Evolutionary conservation across 1,139 yeast species (phyloP), one percentile per base, ranked within the genome.

Genomic region (Scheffersomyces lignicola): DNA sequence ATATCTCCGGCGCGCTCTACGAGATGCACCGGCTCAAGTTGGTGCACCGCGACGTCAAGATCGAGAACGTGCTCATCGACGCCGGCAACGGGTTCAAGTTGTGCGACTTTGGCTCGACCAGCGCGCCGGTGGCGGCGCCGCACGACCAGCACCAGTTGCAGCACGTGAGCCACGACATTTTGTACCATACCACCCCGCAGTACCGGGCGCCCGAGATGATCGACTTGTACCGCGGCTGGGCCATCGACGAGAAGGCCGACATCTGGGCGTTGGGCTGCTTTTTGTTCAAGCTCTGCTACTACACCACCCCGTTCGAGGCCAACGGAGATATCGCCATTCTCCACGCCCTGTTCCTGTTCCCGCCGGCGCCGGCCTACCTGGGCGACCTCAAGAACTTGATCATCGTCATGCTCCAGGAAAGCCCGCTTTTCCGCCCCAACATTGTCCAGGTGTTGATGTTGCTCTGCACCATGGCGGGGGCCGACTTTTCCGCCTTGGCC

Each of bases 211-310:
- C 95, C 1, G 95, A 85, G 54, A 84, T 85, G 92, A 69, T 85
- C 30, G 92, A 84, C 51, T 65, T 84, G 31, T 77, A 78, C 47
- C 64, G 81, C 37, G 80, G 83, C 2, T 62, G 73, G 34, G 82
- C 90, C 5, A 79, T 85, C 24, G 87, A 84, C 54, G 86, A 83
- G 46, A 83, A 82, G 56, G 74, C 86, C 2, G 95, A 85, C 57
- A 79, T 84, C 24, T 85, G 95, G 95, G 95, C 94, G 0, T 58
- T 85, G 27, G 95, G 95, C 9, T 83, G 86, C 22, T 83, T 84
- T 45, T 61, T 84, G 18, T 85, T 82, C 61, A 85, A 85, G 51
- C 58, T 84, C 39, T 83, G 92, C 57, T 85, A 81, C 52, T 85
- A 82, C 51, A 84, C 84, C 1, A 85, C 95, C 1, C 95, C 95